Evolutionary conservation across 2,329 filamentous ascomycete species (phyloP).

Genomic region (Neonectria magnoliae): DNA sequence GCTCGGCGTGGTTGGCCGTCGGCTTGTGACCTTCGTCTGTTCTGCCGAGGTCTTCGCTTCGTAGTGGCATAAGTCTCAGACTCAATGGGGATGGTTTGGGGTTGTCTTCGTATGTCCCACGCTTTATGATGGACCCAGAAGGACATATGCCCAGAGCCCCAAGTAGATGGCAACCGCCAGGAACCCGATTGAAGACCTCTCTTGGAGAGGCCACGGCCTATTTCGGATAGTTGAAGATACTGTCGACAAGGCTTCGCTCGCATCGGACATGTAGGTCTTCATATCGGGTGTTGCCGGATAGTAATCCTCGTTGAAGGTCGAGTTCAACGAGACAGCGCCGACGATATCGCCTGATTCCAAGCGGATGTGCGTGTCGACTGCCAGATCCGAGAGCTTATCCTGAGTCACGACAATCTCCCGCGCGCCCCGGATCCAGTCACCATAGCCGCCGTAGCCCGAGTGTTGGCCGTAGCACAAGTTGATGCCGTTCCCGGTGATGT

Average conservation of each 20-base stretch:
- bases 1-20: background rate
- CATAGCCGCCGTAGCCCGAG: constrained; percentile 76
- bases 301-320: constrained; percentile 65
- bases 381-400: constrained; percentile 49
- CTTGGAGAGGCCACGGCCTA: background rate
- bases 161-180: background rate
- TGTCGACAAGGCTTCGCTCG: background rate
- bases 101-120: background rate
- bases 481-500: constrained; percentile 54
- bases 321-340: constrained; percentile 64
- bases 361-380: constrained; percentile 69
- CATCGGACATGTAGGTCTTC: constrained; percentile 40
- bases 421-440: constrained; percentile 69
- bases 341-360: constrained; percentile 65
- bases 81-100: background rate
- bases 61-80: background rate
- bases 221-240: background rate
- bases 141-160: background rate
- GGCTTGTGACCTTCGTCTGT: too few species aligned
- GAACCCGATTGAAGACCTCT: background rate
- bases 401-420: constrained; percentile 64
- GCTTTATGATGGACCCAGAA: background rate
- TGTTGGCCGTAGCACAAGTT: constrained; percentile 71
- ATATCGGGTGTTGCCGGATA: constrained; percentile 59
- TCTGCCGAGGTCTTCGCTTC: too few species aligned